These are phyloP conservation scores for Senna siamea DNA, from an alignment of 306 rosid species.

Conservation along the genomic window DNA sequence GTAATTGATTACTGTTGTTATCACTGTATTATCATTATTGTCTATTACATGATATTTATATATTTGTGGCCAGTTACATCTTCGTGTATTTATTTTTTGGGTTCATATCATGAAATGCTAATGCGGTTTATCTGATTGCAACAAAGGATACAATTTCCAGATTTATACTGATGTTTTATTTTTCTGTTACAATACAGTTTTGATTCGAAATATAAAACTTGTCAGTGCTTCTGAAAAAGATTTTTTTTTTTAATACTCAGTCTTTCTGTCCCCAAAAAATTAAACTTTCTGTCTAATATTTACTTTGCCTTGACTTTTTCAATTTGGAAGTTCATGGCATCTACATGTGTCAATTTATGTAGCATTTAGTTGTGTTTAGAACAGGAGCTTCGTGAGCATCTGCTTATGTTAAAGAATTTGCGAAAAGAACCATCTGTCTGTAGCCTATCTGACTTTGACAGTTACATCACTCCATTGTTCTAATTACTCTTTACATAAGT, in stretches of 20 bases:
- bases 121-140: neutral
- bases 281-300: no score
- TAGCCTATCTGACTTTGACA: slow-evolving; percentile 21
- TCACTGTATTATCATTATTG: neutral
- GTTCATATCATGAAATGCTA: slow-evolving; percentile 1
- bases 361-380: slow-evolving; percentile 19
- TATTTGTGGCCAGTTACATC: slow-evolving; percentile 3
- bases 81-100: neutral
- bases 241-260: no score
- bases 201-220: neutral
- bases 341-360: no score
- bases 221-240: neutral
- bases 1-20: slow-evolving; percentile 37
- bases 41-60: neutral
- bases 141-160: neutral
- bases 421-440: slow-evolving; percentile 20
- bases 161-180: neutral
- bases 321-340: no score
- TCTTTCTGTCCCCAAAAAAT: no score
- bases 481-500: neutral
- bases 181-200: neutral
- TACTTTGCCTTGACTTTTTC: no score
- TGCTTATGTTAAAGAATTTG: neutral
- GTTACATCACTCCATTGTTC: neutral
- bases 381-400: neutral